A percentile compares a stretch with the other conserved stretches of the same genome.
phyloP scores from a whole-genome alignment of 1,139 yeast species.

The Blastobotrys malaysiensis region DNA sequence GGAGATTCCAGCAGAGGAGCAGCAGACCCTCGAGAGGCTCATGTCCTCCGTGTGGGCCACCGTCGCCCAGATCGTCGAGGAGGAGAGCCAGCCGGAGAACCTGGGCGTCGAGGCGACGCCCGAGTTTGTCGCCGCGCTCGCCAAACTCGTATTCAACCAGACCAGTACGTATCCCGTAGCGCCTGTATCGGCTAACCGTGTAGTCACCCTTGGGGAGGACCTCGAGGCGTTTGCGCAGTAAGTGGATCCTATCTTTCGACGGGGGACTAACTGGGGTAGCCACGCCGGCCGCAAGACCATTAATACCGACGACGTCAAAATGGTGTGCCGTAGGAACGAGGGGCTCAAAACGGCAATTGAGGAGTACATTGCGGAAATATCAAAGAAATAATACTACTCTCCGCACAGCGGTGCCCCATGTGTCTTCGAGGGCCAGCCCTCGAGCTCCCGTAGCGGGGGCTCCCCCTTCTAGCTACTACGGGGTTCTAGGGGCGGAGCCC shows the following conservation, averaged over 20 bases:
- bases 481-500: not conserved
- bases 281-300: conserved; percentile 30
- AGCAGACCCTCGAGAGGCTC: conserved; percentile 4
- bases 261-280: conserved; percentile 12
- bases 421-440: too few species aligned
- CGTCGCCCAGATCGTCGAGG: conserved; percentile 29
- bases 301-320: conserved; percentile 27
- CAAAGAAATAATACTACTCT: not conserved
- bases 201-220: conserved; percentile 25
- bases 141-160: conserved; percentile 31
- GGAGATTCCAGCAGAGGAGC: not conserved
- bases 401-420: too few species aligned
- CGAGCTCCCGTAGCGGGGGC: too few species aligned
- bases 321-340: conserved; percentile 31
- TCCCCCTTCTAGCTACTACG: too few species aligned
- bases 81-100: conserved; percentile 21
- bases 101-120: conserved; percentile 27
- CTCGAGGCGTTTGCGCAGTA: conserved; percentile 28
- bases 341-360: conserved; percentile 26
- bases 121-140: conserved; percentile 29
- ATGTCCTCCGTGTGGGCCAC: conserved; percentile 25
- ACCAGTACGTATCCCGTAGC: conserved; percentile 19
- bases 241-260: conserved; percentile 6
- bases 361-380: conserved; percentile 16
- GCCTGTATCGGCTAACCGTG: not conserved